phyloP scores from a whole-genome alignment of 2,329 filamentous ascomycete genomes.

The Aschersonia sp. region DNA sequence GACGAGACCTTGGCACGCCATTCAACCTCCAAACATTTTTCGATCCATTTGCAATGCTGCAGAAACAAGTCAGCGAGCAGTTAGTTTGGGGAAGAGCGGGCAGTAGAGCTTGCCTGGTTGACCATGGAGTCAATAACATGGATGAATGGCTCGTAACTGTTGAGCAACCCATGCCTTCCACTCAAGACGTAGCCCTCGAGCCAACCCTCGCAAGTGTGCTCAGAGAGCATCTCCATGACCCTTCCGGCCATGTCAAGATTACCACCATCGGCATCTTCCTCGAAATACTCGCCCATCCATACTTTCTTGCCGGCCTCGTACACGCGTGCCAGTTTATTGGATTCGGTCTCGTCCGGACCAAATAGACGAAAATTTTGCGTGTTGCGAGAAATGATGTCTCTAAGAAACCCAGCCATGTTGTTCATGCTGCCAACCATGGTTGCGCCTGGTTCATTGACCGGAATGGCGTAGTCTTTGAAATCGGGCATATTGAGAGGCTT shows the following conservation, averaged over 20 bases:
- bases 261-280: slow-evolving; percentile 60
- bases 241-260: slow-evolving; percentile 54
- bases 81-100: not conserved
- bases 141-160: slow-evolving; percentile 73
- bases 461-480: slow-evolving; percentile 52
- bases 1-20: slow-evolving; percentile 63
- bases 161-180: slow-evolving; percentile 61
- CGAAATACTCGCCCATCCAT: slow-evolving; percentile 66
- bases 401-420: slow-evolving; percentile 52
- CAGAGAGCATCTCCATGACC: slow-evolving; percentile 75
- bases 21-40: slow-evolving; percentile 66
- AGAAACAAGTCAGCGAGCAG: slow-evolving; percentile 3
- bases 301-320: slow-evolving; percentile 67
- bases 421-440: slow-evolving; percentile 48
- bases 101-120: slow-evolving; percentile 37
- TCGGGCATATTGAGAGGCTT: slow-evolving; percentile 56
- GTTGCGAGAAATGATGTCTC: slow-evolving; percentile 52
- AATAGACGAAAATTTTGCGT: slow-evolving; percentile 58
- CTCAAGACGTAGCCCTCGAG: slow-evolving; percentile 65
- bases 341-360: slow-evolving; percentile 68
- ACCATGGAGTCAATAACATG: slow-evolving; percentile 79
- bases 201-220: slow-evolving; percentile 70
- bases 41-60: slow-evolving; percentile 71
- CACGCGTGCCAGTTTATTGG: slow-evolving; percentile 59
- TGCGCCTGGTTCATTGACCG: slow-evolving; percentile 44